phyloP scores from a whole-genome alignment of 2,329 filamentous ascomycete genomes.

The Cryphonectria radicalis region DNA sequence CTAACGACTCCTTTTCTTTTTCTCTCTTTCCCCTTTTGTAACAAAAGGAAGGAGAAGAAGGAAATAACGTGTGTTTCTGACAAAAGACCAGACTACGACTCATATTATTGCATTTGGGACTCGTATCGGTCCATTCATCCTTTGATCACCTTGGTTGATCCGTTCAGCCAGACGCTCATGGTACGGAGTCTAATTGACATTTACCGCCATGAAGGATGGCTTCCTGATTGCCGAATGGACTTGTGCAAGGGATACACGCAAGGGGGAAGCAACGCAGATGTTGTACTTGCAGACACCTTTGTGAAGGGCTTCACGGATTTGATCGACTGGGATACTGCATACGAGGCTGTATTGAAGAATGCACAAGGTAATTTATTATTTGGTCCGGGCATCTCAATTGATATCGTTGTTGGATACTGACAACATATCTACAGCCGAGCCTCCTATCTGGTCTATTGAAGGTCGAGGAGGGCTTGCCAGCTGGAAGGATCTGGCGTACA shows the following conservation, averaged over 20 bases:
- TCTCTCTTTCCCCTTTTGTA: too few relatives aligned
- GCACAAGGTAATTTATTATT: conserved; percentile 50
- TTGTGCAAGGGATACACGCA: conserved; percentile 72
- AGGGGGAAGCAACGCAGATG: conserved; percentile 72
- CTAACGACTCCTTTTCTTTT: not conserved
- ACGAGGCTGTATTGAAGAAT: conserved; percentile 70
- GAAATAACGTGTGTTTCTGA: not conserved
- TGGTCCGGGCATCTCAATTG: too few relatives aligned
- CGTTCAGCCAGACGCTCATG: conserved; percentile 64
- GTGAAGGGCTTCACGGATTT: conserved; percentile 61
- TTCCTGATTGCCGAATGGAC: conserved; percentile 79
- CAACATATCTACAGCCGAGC: conserved; percentile 49
- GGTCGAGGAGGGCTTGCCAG: conserved; percentile 70
- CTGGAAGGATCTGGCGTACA: conserved; percentile 71
- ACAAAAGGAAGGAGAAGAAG: too few relatives aligned
- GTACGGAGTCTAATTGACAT: conserved; percentile 72
- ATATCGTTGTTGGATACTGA: not conserved
- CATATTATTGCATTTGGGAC: conserved; percentile 76
- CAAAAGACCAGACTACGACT: conserved; percentile 59
- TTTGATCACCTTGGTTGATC: conserved; percentile 69
- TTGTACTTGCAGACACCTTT: conserved; percentile 67
- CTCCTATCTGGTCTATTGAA: conserved; percentile 67
- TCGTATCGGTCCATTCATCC: conserved; percentile 68
- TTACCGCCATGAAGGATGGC: conserved; percentile 70
- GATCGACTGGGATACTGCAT: conserved; percentile 67